Evolutionary conservation across 169 alveolate species (phyloP), one percentile per base, ranked within the genome.

Genomic region (Plasmodium sp.): DNA sequence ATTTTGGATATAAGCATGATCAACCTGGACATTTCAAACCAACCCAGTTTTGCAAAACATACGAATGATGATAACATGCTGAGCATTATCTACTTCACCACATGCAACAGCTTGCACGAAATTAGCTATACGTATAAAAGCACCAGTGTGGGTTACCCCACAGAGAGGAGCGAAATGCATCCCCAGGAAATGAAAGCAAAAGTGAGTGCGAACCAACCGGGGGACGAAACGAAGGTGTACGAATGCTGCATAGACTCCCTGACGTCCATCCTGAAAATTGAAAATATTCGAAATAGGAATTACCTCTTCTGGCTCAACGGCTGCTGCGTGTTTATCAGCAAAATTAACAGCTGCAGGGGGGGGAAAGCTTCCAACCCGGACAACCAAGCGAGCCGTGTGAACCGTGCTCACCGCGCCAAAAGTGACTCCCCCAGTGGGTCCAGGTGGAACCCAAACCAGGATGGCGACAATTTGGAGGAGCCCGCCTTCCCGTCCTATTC

Each of bases 231-330:
- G 22, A 92, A 92, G 75, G 95, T 92, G 7, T 92, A 72, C 56
- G 95, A 92, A 92, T 71, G 83, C n/a, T 43, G 82, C 27, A 27
- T 92, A 2, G 95, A 92, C n/a, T 92, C 95, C 12, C 82, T 92
- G 39, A 41, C 73, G 2, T 92, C 95, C 36, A 92, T 92, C 83
- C 33, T 92, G 58, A 81, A 82, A 81, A 82, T 92, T 54, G 95
- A 92, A 81, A 92, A 81, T 48, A 82, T 92, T 31, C 9, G 92
- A 56, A 92, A 92, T 82, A 81, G 75, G 83, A 82, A 92, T 45
- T 92, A 92, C 77, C 71, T 92, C 34, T 92, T 92, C 36, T 92
- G 95, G 95, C 81, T 92, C 18, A 92, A 92, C 75, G 95, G 92
- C 2, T 92, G 92, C 45, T 82, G 86, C 27, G 72, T 92, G 73